These are phyloP conservation scores for Dryas integrifolia DNA, from an alignment of 331 rosid genomes.

Conservation along the genomic window DNA sequence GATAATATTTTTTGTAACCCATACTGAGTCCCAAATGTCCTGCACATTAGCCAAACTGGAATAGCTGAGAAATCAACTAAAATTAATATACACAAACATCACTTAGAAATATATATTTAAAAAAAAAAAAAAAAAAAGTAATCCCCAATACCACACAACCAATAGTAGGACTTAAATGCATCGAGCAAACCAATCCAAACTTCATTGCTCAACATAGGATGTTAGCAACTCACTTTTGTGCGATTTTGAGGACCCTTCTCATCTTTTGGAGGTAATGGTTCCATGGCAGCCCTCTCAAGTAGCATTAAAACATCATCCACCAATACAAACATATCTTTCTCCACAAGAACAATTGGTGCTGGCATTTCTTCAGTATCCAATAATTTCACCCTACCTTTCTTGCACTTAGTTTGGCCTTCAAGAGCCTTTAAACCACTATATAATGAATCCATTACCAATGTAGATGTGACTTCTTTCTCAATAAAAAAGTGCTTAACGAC, in stretches of 20 bases:
- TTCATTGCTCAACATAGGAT: slow-evolving; percentile 1
- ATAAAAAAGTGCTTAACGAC: slow-evolving; percentile 90
- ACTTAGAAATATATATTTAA: no score
- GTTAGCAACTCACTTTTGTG: slow-evolving; percentile 65
- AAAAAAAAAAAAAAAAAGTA: neutral
- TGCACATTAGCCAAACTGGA: neutral
- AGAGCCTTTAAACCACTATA: slow-evolving; percentile 96
- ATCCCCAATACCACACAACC: neutral
- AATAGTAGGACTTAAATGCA: neutral
- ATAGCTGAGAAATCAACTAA: neutral
- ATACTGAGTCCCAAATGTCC: neutral
- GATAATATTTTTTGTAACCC: neutral
- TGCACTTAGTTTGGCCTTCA: slow-evolving; percentile 74
- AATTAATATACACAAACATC: neutral
- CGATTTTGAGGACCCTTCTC: slow-evolving; percentile 99
- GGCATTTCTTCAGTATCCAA: slow-evolving; percentile 79
- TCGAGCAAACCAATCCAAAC: slow-evolving; percentile 8
- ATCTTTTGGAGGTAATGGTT: slow-evolving; percentile 98
- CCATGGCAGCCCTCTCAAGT: slow-evolving; percentile 94
- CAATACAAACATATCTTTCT: slow-evolving; percentile 82
- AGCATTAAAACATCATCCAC: slow-evolving; percentile 83
- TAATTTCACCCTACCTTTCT: slow-evolving; percentile 55
- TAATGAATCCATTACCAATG: slow-evolving; percentile 96
- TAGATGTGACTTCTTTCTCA: slow-evolving; percentile 98
- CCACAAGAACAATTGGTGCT: slow-evolving; percentile 82